Evolutionary conservation across 2,329 filamentous ascomycete species (phyloP).

Genomic region (Herpomyces periplanetae): DNA sequence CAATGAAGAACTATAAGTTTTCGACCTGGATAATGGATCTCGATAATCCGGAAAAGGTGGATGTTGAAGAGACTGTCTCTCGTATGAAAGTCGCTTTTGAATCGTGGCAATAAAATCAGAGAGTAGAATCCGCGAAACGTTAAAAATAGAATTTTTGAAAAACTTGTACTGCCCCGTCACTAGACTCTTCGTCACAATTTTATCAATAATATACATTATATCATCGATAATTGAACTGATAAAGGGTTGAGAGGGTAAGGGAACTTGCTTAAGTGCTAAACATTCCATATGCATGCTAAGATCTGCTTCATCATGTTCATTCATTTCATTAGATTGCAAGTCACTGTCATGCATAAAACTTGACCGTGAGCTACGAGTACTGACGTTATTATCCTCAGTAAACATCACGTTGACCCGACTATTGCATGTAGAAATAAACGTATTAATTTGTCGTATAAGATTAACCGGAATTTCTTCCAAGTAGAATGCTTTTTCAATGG

Average conservation of each 20-base stretch:
- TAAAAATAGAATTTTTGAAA: conserved; percentile 34
- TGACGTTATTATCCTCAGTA: too few relatives aligned
- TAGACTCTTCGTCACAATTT: conserved; percentile 48
- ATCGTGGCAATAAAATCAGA: conserved; percentile 87
- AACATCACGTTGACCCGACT: too few relatives aligned
- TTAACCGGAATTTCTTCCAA: conserved; percentile 55
- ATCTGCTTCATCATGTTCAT: too few relatives aligned
- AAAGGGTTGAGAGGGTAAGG: conserved; percentile 43
- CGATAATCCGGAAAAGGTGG: conserved; percentile 52
- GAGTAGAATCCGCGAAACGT: conserved; percentile 35
- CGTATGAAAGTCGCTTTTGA: conserved; percentile 87
- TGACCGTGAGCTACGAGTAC: too few relatives aligned
- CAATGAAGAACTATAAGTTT: too few relatives aligned
- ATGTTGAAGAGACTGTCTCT: conserved; percentile 33
- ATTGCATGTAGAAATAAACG: too few relatives aligned
- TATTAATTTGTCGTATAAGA: too few relatives aligned
- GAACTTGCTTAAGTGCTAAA: conserved; percentile 25
- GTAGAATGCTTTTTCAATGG: conserved; percentile 89
- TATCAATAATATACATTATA: conserved; percentile 95
- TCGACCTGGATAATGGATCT: too few relatives aligned
- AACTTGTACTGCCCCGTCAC: conserved; percentile 49
- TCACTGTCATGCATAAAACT: too few relatives aligned
- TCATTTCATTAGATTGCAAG: too few relatives aligned
- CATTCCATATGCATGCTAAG: too few relatives aligned
- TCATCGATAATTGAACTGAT: conserved; percentile 89